Evolutionary conservation across 2,329 filamentous ascomycete species (phyloP).

Genomic region (Calonectria montana): DNA sequence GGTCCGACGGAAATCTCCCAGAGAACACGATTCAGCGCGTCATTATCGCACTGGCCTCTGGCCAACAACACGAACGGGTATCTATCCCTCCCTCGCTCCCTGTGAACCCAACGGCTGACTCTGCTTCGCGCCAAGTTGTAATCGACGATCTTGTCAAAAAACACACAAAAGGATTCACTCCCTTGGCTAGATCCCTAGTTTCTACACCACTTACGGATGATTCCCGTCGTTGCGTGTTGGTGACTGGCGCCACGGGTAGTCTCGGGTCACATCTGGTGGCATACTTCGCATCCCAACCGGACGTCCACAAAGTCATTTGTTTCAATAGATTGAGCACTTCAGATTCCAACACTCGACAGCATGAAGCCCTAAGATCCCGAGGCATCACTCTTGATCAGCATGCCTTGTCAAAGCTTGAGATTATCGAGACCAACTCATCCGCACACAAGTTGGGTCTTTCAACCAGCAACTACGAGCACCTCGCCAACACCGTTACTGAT

Average conservation of each 20-base stretch:
- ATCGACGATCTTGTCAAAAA: not conserved
- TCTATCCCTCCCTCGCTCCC: not conserved
- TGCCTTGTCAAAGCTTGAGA: not conserved
- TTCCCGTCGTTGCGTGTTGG: not conserved
- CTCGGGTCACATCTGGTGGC: conserved; percentile 15
- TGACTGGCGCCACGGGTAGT: conserved; percentile 15
- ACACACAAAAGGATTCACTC: not conserved
- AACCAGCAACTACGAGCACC: not conserved
- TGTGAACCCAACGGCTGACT: not conserved
- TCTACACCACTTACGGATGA: not conserved
- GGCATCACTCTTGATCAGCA: not conserved
- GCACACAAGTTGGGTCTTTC: not conserved
- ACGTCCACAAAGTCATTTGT: not conserved
- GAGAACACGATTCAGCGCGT: conserved; percentile 1
- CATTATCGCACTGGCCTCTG: conserved; percentile 6
- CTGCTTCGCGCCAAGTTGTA: not conserved
- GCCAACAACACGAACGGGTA: not conserved
- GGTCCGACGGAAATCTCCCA: conserved; percentile 9
- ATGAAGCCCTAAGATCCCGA: not conserved
- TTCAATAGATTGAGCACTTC: not conserved
- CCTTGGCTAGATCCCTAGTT: not conserved
- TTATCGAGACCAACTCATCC: conserved; percentile 2
- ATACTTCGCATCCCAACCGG: not conserved
- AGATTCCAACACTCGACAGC: not conserved
- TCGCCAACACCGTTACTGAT: not conserved